Evolutionary conservation across 2,329 filamentous ascomycete genomes (phyloP).

Genomic region (Colletotrichum destructivum): DNA sequence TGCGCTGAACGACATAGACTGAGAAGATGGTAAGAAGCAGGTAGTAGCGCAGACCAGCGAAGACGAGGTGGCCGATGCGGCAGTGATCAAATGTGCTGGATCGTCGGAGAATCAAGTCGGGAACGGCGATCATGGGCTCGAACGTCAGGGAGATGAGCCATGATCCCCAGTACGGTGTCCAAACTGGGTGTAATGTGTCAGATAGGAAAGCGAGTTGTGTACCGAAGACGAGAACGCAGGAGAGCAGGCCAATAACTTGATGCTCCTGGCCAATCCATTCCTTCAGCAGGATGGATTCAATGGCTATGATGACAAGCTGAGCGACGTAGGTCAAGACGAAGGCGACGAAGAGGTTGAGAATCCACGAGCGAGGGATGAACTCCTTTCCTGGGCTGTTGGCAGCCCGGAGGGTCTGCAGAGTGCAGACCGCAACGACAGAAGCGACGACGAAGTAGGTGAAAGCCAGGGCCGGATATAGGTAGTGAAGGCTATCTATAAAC

Average conservation of each 20-base stretch:
- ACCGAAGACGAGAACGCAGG: constrained; percentile 75
- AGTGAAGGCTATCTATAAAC: constrained; percentile 66
- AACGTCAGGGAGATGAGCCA: constrained; percentile 72
- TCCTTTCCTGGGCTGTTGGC: constrained; percentile 51
- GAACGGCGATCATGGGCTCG: constrained; percentile 64
- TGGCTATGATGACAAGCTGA: constrained; percentile 61
- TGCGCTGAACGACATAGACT: constrained; percentile 38
- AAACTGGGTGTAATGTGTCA: constrained; percentile 66
- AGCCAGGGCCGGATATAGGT: constrained; percentile 70
- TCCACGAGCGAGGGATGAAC: constrained; percentile 56
- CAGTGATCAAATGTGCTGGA: constrained; percentile 46
- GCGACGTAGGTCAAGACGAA: constrained; percentile 62
- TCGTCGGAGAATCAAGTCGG: constrained; percentile 45
- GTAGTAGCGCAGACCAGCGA: constrained; percentile 37
- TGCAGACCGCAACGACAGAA: constrained; percentile 66
- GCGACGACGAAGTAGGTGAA: constrained; percentile 72
- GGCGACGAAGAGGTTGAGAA: constrained; percentile 60
- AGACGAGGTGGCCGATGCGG: constrained; percentile 36
- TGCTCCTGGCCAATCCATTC: constrained; percentile 63
- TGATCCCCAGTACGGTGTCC: constrained; percentile 76
- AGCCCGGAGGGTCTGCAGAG: constrained; percentile 63
- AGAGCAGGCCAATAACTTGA: constrained; percentile 70
- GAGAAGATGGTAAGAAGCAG: constrained; percentile 35
- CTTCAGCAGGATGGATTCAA: constrained; percentile 52
- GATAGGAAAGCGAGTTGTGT: constrained; percentile 70